phyloP scores from a whole-genome alignment of 305 asterid genomes.

The Rubia tinctorum region DNA sequence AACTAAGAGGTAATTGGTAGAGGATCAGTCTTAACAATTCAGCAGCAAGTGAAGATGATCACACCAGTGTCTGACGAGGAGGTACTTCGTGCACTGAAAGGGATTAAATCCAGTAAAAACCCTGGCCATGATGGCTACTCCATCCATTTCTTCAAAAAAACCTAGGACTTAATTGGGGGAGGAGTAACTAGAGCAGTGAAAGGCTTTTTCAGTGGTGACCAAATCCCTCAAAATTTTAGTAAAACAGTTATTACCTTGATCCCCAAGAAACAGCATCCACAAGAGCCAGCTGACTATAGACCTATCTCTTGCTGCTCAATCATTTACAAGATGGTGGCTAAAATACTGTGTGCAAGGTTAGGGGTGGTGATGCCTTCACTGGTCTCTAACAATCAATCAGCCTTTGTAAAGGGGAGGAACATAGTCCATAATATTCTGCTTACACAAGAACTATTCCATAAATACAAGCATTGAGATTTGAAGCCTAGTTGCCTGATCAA shows the following conservation, averaged over 20 bases:
- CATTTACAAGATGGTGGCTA: too few species aligned
- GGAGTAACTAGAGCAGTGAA: neutral
- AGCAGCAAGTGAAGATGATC: neutral
- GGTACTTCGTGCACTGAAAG: neutral
- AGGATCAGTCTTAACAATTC: neutral
- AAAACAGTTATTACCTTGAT: neutral
- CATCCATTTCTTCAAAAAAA: neutral
- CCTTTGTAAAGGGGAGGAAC: too few species aligned
- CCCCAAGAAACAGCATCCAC: neutral
- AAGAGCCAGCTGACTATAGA: neutral
- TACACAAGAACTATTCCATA: too few species aligned
- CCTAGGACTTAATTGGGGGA: neutral
- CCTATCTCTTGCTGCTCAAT: neutral
- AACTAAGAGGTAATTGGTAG: too few species aligned
- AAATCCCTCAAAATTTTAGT: neutral
- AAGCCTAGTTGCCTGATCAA: too few species aligned
- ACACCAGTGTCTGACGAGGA: neutral
- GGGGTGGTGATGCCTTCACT: too few species aligned
- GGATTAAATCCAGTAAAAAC: neutral
- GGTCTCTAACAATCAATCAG: too few species aligned
- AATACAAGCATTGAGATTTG: too few species aligned
- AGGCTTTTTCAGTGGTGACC: neutral
- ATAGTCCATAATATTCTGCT: too few species aligned
- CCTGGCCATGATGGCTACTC: neutral
- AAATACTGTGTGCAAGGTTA: too few species aligned